Evolutionary conservation across 164 flowering plant species (phyloP), one percentile per base, ranked within the genome.

Genomic region (Brasenia schreberi): DNA sequence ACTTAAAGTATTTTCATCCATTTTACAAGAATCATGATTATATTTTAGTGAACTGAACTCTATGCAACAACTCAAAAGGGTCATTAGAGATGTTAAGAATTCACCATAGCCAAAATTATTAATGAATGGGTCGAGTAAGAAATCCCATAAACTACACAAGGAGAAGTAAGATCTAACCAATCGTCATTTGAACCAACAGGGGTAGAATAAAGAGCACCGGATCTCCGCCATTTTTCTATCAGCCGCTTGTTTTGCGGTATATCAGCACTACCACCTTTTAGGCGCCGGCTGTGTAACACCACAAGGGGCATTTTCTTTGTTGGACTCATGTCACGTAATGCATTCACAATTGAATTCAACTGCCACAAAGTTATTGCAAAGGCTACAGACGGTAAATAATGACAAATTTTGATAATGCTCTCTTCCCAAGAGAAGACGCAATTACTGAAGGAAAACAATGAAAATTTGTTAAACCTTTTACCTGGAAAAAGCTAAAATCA

Each of bases 161-260:
- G 39, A 33, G 39, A 33, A 33, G 39, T 33, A 33, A 49, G 56
- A 69, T 62, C 78, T 62, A 76, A 92, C 99, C 99, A 95, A 78
- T 95, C 97, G 81, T 95, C 99, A 82, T 95, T 92, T 66, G 97
- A 92, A 66, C 97, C 96, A 59, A 61, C 42, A 67, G 99, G 97
- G 19, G 96, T 86, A 9, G 82, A 78, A 82, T 95, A 95, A 23
- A 95, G 85, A 45, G 87, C 87, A 64, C 87, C 89, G 43, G 88
- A 72, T 10, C 64, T 79, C 72, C 69, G 77, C 99, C 97, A 95
- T 60, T 49, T 68, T 61, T 85, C 88, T 65, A 95, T 62, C 69
- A 88, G 71, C 65, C 67, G 76, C 75, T 76, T 84, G 76, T 87
- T 85, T 59, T 72, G 69, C 62, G 89, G 87, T 60, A 73, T 65